A percentile compares a stretch with the other conserved stretches of the same genome.
Evolutionary conservation across 768 basidiomycete species (phyloP).

Genomic region (Lentinula sp.): DNA sequence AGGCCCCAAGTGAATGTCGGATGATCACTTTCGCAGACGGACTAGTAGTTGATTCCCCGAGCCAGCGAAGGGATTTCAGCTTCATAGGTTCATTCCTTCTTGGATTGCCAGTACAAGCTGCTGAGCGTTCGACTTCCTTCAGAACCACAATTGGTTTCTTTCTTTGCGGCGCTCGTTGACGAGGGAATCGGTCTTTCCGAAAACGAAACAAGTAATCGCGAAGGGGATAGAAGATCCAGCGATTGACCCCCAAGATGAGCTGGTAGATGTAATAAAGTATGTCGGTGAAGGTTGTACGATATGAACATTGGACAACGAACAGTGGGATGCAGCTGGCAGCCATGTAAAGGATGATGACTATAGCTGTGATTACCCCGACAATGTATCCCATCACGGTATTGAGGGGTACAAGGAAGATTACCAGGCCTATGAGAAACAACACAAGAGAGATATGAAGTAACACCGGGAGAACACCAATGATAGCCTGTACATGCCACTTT

Average conservation of each 20-base stretch:
- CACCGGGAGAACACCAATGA: slow-evolving; percentile 37
- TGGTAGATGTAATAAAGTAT: neutral
- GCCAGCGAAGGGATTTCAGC: neutral
- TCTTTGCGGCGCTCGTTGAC: neutral
- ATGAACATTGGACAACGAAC: slow-evolving; percentile 1
- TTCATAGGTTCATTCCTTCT: neutral
- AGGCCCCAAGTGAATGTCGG: neutral
- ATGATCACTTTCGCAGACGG: neutral
- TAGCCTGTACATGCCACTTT: slow-evolving; percentile 27
- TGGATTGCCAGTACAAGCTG: neutral
- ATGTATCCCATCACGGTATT: slow-evolving; percentile 19
- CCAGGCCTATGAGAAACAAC: slow-evolving; percentile 43
- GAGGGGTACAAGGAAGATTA: slow-evolving; percentile 35
- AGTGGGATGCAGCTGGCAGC: slow-evolving; percentile 5
- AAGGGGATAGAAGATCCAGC: neutral
- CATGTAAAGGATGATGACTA: slow-evolving; percentile 4
- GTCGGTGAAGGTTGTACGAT: slow-evolving; percentile 8
- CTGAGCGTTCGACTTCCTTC: neutral
- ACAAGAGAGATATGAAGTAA: slow-evolving; percentile 43
- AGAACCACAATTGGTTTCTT: neutral
- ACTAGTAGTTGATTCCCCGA: neutral
- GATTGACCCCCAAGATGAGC: neutral
- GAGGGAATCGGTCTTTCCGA: neutral
- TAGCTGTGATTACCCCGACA: neutral
- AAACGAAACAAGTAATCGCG: neutral